Evolutionary conservation across 1,284 basidiomycete species (phyloP).

Genomic region (Rhodotorula sp.): DNA sequence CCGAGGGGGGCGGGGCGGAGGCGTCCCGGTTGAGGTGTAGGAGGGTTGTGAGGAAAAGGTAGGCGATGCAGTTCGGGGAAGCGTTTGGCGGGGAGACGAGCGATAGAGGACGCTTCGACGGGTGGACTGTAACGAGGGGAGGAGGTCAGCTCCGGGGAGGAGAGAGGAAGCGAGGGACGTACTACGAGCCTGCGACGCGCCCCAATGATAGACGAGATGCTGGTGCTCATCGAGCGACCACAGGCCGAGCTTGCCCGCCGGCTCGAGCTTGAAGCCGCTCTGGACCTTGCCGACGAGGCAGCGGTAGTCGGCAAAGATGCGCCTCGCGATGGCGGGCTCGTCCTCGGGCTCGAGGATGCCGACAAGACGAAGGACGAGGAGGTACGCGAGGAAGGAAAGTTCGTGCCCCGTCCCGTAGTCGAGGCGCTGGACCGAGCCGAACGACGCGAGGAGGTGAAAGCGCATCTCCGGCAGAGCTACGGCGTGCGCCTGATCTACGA

Average conservation of each 20-base stretch:
- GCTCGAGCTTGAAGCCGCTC: conserved; percentile 85
- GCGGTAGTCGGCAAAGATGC: conserved; percentile 72
- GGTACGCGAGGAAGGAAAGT: conserved; percentile 75
- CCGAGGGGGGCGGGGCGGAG: conserved; percentile 85
- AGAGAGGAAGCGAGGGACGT: conserved; percentile 13
- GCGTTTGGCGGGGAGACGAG: conserved; percentile 60
- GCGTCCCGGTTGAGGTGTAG: conserved; percentile 68
- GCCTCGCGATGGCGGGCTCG: conserved; percentile 52
- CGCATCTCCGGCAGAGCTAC: conserved; percentile 61
- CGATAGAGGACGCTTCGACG: conserved; percentile 62
- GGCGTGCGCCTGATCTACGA: conserved; percentile 63
- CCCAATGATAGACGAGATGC: conserved; percentile 73
- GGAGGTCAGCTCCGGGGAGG: neutral
- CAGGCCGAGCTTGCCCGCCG: conserved; percentile 94
- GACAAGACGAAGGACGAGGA: conserved; percentile 61
- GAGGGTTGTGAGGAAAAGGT: conserved; percentile 59
- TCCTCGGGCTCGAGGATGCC: conserved; percentile 45
- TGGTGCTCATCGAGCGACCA: conserved; percentile 96
- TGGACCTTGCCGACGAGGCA: conserved; percentile 82
- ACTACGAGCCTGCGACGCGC: conserved; percentile 78
- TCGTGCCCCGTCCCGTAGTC: conserved; percentile 99
- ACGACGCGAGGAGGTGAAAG: conserved; percentile 78
- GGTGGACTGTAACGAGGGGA: conserved; percentile 53
- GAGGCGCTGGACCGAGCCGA: conserved; percentile 86
- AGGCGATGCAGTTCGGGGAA: conserved; percentile 50